Percentiles rank a stretch among this genome's conserved stretches.
phyloP scores from a whole-genome alignment of 2,329 filamentous ascomycete genomes.

The Cladobotryum protrusum region DNA sequence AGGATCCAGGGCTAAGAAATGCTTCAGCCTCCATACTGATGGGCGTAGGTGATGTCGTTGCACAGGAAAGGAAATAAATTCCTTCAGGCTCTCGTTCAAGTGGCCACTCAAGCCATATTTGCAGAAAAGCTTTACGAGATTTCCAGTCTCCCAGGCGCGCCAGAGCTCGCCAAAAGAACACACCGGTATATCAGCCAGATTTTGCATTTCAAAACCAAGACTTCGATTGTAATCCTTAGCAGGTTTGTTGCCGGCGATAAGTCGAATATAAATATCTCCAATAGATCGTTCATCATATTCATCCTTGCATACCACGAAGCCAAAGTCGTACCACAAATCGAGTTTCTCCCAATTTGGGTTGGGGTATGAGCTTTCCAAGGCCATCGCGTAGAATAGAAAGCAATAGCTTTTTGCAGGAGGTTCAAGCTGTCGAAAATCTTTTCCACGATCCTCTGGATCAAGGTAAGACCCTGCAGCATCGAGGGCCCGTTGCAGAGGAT shows the following conservation, averaged over 20 bases:
- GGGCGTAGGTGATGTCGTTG: background rate
- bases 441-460: too few species aligned
- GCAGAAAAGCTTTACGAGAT: background rate
- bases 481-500: background rate
- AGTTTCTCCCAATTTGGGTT: background rate
- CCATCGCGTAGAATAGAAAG: constrained; percentile 2
- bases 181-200: background rate
- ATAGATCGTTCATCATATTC: too few species aligned
- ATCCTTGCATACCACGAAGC: background rate
- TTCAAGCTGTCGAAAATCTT: background rate
- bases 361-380: background rate
- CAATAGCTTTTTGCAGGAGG: constrained; percentile 2
- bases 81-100: background rate
- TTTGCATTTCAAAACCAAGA: background rate
- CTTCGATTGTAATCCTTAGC: too few species aligned
- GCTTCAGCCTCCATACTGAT: constrained; percentile 4
- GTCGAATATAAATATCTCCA: too few species aligned
- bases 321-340: constrained; percentile 4
- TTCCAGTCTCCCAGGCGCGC: background rate
- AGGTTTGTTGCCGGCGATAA: too few species aligned
- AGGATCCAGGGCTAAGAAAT: constrained; percentile 1
- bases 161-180: constrained; percentile 2
- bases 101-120: background rate
- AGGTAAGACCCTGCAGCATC: too few species aligned
- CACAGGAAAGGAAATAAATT: background rate